These are phyloP conservation scores for Clarireedia paspali DNA, from an alignment of 2,329 filamentous ascomycete genomes.

Conservation along the genomic window DNA sequence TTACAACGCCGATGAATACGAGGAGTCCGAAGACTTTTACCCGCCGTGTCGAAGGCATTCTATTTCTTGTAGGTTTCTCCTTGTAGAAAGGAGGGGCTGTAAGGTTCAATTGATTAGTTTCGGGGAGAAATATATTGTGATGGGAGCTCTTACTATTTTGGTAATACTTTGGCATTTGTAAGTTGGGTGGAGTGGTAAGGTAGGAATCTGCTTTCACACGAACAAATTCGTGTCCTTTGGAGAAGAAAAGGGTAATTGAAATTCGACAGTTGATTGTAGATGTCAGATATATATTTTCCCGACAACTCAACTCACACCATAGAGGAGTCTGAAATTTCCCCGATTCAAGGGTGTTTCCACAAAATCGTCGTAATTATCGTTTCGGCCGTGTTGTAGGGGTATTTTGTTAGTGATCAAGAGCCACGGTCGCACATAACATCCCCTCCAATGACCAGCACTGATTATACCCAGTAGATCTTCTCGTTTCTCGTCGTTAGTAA, in stretches of 20 bases:
- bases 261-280: background rate
- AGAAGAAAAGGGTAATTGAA: background rate
- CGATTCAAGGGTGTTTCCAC: background rate
- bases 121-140: background rate
- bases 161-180: slow-evolving; percentile 8
- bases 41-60: slow-evolving; percentile 65
- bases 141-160: background rate
- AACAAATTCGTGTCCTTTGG: background rate
- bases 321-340: background rate
- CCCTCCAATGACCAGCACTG: too few relatives aligned
- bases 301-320: background rate
- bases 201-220: background rate
- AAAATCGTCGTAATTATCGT: background rate
- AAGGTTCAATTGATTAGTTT: background rate
- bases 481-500: too few relatives aligned
- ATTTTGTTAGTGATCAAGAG: too few relatives aligned
- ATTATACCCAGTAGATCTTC: too few relatives aligned
- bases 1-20: slow-evolving; percentile 55
- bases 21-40: slow-evolving; percentile 59
- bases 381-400: background rate
- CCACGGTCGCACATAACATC: too few relatives aligned
- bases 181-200: background rate
- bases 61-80: slow-evolving; percentile 6
- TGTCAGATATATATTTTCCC: background rate
- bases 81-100: slow-evolving; percentile 14